These are phyloP conservation scores for Candida palmyrensis DNA, from an alignment of 805 yeast species.

Conservation along the genomic window DNA sequence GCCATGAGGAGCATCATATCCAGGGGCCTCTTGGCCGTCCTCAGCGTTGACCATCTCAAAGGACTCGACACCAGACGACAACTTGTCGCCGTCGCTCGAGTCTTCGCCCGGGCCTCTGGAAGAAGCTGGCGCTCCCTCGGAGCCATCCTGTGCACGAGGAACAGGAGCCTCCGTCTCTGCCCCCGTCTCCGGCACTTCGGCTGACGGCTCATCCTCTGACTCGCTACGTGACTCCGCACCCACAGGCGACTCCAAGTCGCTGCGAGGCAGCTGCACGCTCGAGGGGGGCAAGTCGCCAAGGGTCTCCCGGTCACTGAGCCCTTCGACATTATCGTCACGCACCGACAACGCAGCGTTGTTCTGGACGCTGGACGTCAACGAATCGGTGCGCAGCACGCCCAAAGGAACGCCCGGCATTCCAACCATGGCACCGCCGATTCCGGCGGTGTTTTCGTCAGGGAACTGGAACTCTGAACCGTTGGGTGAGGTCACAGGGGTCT, in stretches of 20 bases:
- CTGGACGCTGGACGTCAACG: conserved; percentile 85
- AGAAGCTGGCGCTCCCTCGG: too few species aligned
- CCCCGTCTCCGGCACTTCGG: conserved; percentile 9
- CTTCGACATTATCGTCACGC: conserved; percentile 60
- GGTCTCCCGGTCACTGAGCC: conserved; percentile 39
- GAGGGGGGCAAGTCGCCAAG: conserved; percentile 13
- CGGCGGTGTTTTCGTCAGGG: conserved; percentile 26
- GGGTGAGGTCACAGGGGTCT: conserved; percentile 47
- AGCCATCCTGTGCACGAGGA: too few species aligned
- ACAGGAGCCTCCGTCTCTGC: conserved; percentile 20
- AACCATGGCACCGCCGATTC: conserved; percentile 34
- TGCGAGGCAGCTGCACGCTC: too few species aligned
- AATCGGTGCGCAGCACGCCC: conserved; percentile 61
- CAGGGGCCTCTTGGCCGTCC: conserved; percentile 11
- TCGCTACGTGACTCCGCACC: conserved; percentile 4
- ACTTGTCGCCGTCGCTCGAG: conserved; percentile 32
- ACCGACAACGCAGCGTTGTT: conserved; percentile 90
- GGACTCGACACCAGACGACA: conserved; percentile 45
- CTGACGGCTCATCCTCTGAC: background rate
- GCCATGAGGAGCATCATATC: background rate
- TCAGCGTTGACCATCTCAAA: conserved; percentile 52
- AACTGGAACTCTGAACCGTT: conserved; percentile 44
- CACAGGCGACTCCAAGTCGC: too few species aligned
- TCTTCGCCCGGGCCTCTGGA: too few species aligned
- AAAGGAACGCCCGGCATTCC: conserved; percentile 40